Base-by-base conservation (phyloP, 768 basidiomycete genomes). In the Panaeolus cyanescens region DNA sequence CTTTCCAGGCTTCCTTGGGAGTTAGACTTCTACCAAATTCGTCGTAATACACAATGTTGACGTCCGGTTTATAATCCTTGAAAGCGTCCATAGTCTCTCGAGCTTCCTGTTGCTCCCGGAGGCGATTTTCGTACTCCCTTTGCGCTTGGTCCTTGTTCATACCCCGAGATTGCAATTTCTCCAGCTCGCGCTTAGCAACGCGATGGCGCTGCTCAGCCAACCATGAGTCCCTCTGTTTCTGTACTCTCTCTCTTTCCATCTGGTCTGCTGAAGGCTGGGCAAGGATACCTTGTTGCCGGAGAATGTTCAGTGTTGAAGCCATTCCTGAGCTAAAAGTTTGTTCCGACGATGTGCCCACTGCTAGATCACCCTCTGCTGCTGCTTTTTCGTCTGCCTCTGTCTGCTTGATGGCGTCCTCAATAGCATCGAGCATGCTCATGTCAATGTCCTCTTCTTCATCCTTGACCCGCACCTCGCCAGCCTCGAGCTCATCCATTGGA, bases 1-100 rank as follows among this genome's bases (percentile, higher is more conserved):
- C 93, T 78, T 98, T 98, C 96, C 96, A 99, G 5, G 96, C 96
- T 78, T 99, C 97, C 80, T 98, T 98, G 19, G 89, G 89, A 22
- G 92, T 93, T 72, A 95, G 77, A 60, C 83, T 72, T 36, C 97
- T 84, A 53, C 97, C 97, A 71, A 94, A 93, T 74, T 99, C 96
- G 71, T 99, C 97, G 65, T 96, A 90, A 72, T 99, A 99, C 54
- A 92, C 91, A 69, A 99, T 93, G 65, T 96, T 93, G 68, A 99
- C 83, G 75, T 96, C 96, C 5, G 97, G 97, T 75, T 96, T 98
- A 81, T 99, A 99, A 71, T 88, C 85, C 77, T 90, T 93, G 84
- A 91, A 99, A 55, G 86, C 73, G 32, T 96, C 93, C 61, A 94
- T 75, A 56, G 85, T 84, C 19, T 92, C 85, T 39, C 92, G 84